Evolutionary conservation across 1,284 basidiomycete genomes (phyloP).

Genomic region (Macrocystidia cucumis): DNA sequence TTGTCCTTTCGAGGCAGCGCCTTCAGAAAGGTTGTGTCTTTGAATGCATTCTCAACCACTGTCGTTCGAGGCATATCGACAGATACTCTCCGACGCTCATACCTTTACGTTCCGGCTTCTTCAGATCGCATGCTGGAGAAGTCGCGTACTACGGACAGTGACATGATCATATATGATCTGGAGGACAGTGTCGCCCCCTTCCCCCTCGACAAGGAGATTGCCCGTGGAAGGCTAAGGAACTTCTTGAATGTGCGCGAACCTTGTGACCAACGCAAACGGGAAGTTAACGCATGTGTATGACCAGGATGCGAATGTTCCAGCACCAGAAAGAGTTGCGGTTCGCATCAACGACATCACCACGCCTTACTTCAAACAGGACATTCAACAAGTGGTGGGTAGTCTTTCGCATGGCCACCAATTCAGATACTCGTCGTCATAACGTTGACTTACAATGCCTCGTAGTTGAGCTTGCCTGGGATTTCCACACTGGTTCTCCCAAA

Average conservation of each 20-base stretch:
- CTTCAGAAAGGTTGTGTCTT: no score
- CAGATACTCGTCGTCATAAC: not conserved
- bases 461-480: slow-evolving; percentile 42
- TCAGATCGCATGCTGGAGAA: slow-evolving; percentile 79
- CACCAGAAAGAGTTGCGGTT: slow-evolving; percentile 63
- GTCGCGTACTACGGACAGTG: slow-evolving; percentile 55
- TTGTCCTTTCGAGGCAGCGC: no score
- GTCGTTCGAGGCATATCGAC: no score
- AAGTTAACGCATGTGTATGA: no score
- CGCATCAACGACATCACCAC: slow-evolving; percentile 74
- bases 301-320: no score
- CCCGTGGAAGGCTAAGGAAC: slow-evolving; percentile 46
- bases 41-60: no score
- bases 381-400: slow-evolving; percentile 52
- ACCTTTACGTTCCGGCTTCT: slow-evolving; percentile 71
- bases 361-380: slow-evolving; percentile 65
- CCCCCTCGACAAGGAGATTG: slow-evolving; percentile 49
- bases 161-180: slow-evolving; percentile 80
- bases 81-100: slow-evolving; percentile 49
- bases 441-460: slow-evolving; percentile 3
- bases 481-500: slow-evolving; percentile 73
- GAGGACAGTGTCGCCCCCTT: slow-evolving; percentile 76
- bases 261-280: no score
- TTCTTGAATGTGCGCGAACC: slow-evolving; percentile 54
- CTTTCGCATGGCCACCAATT: not conserved